Conservation (phyloP, 345 rosid genomes). For the Isatis tinctoria region DNA sequence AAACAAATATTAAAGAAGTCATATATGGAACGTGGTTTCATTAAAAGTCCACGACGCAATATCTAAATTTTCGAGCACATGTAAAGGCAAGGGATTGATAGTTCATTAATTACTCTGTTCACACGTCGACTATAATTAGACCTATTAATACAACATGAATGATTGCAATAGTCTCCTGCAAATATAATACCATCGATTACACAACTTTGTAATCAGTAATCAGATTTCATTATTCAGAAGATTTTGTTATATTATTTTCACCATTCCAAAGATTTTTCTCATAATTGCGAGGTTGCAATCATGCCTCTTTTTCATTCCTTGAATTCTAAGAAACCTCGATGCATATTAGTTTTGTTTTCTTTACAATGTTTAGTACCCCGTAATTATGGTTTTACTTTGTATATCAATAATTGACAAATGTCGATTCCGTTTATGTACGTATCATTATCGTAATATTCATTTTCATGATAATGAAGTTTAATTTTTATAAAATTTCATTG, state of each 20-base stretch:
- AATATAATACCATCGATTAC: slow-evolving; percentile 21
- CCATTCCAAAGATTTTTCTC: neutral
- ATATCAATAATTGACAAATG: neutral
- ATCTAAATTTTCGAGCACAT: slow-evolving; percentile 15
- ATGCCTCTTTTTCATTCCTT: slow-evolving; percentile 28
- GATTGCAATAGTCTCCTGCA: slow-evolving; percentile 19
- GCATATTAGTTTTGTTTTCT: slow-evolving; percentile 20
- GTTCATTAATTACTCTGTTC: slow-evolving; percentile 13
- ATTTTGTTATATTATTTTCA: neutral
- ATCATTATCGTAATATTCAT: neutral
- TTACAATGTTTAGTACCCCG: slow-evolving; percentile 2
- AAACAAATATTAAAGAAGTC: neutral
- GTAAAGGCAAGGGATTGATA: slow-evolving; percentile 8
- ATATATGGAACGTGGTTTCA: neutral
- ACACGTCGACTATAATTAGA: slow-evolving; percentile 28
- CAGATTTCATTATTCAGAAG: neutral
- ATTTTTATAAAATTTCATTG: neutral
- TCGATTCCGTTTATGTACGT: slow-evolving; percentile 4
- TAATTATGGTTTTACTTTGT: neutral
- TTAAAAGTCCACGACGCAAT: slow-evolving; percentile 27
- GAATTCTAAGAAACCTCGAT: slow-evolving; percentile 28
- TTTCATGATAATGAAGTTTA: neutral
- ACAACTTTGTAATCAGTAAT: neutral
- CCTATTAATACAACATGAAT: slow-evolving; percentile 1
- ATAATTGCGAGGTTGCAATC: slow-evolving; percentile 23